phyloP scores from a whole-genome alignment of 139 green algal genomes.

The Tetraselmis striata region DNA sequence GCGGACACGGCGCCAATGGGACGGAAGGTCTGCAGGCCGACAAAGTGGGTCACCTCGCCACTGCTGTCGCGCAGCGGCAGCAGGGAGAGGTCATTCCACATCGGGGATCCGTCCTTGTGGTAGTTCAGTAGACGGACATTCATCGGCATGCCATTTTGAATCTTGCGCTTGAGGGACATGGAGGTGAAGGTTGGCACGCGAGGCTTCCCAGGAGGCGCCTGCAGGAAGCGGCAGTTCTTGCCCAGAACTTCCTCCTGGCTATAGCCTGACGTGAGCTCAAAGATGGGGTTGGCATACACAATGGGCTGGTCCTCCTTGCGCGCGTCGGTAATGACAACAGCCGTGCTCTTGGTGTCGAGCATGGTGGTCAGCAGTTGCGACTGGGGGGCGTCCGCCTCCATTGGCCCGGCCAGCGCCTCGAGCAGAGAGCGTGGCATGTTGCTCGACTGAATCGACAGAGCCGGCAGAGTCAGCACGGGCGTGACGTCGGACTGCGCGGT shows the following conservation, averaged over 20 bases:
- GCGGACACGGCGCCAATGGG: background rate
- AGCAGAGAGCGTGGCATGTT: background rate
- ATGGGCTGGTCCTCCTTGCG: slow-evolving; percentile 15
- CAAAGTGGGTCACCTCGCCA: slow-evolving; percentile 23
- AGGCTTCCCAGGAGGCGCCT: slow-evolving; percentile 12
- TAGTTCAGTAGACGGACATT: slow-evolving; percentile 14
- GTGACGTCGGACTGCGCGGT: background rate
- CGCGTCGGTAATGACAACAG: slow-evolving; percentile 18
- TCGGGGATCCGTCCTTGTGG: slow-evolving; percentile 16
- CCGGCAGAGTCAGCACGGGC: no score
- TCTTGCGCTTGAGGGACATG: background rate
- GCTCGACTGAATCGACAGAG: slow-evolving; percentile 7
- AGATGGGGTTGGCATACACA: slow-evolving; percentile 22
- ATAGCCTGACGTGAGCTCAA: slow-evolving; percentile 21
- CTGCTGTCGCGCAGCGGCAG: slow-evolving; percentile 18
- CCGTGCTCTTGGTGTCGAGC: slow-evolving; percentile 12
- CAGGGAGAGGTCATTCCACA: slow-evolving; percentile 22
- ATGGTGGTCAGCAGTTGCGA: slow-evolving; percentile 16
- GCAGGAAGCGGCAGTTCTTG: slow-evolving; percentile 32
- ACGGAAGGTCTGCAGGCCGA: slow-evolving; percentile 22
- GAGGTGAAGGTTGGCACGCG: slow-evolving; percentile 3
- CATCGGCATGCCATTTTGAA: background rate
- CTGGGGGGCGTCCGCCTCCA: slow-evolving; percentile 3
- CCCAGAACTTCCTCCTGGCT: slow-evolving; percentile 14
- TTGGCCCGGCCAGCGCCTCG: background rate